phyloP scores from a whole-genome alignment of 495 filamentous ascomycete genomes.

The Penicillium bialowiezense region DNA sequence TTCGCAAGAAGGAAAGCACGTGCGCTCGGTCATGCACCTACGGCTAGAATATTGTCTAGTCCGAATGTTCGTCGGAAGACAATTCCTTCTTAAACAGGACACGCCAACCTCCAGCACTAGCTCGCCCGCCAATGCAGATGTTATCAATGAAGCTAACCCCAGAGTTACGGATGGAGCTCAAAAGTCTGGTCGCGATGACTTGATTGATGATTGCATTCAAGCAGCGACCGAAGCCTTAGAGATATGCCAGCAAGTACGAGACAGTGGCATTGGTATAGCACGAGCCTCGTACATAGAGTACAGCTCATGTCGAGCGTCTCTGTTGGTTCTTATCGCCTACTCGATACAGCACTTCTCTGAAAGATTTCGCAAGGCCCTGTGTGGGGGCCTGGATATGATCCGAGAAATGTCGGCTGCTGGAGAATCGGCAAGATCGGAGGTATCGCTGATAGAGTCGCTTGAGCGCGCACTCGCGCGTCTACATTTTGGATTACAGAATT shows the following conservation, averaged over 20 bases:
- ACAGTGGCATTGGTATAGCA: constrained; percentile 27
- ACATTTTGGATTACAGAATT: constrained; percentile 6
- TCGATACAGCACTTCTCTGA: constrained; percentile 24
- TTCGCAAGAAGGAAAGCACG: not conserved
- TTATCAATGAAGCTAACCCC: not conserved
- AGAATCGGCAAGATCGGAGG: constrained; percentile 34
- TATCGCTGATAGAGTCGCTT: constrained; percentile 31
- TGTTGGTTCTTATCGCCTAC: constrained; percentile 34
- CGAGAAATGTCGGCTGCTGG: constrained; percentile 33
- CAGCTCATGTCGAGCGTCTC: constrained; percentile 34
- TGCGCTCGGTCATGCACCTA: constrained; percentile 26
- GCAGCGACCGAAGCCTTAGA: constrained; percentile 24
- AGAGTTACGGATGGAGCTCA: not conserved
- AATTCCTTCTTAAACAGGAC: constrained; percentile 26
- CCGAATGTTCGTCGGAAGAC: constrained; percentile 31
- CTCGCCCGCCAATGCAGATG: constrained; percentile 3
- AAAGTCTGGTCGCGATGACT: constrained; percentile 9
- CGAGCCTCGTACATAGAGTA: constrained; percentile 38
- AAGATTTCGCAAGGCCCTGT: constrained; percentile 16
- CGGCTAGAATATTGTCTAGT: constrained; percentile 31
- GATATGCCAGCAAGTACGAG: constrained; percentile 24
- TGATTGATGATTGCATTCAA: constrained; percentile 27
- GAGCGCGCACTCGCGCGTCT: constrained; percentile 27
- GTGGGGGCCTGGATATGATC: constrained; percentile 30
- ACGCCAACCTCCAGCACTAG: constrained; percentile 1